These are phyloP conservation scores for Tulasnella sp. DNA, from an alignment of 768 basidiomycete species.

Conservation along the genomic window DNA sequence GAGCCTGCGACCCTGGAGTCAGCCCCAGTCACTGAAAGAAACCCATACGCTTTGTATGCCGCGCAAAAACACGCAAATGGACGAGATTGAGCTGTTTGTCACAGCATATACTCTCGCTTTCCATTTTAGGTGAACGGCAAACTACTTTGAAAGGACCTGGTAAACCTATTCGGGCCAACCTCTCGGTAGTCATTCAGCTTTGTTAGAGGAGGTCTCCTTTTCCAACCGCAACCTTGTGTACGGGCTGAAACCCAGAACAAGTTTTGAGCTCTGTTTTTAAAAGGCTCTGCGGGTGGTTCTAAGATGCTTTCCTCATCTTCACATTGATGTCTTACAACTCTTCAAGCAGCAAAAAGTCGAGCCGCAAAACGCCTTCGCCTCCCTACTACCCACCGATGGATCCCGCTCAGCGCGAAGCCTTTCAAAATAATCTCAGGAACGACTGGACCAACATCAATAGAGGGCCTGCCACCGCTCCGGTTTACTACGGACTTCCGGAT, in stretches of 20 bases:
- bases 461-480: background rate
- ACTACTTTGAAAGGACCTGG: background rate
- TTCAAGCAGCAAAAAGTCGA: background rate
- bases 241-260: background rate
- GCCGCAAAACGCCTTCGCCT: background rate
- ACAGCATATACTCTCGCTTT: background rate
- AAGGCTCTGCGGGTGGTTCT: too few species aligned
- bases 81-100: background rate
- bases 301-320: too few species aligned
- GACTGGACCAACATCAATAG: background rate
- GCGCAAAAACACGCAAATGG: background rate
- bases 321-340: background rate
- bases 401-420: background rate
- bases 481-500: background rate
- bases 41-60: background rate
- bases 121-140: background rate
- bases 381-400: background rate
- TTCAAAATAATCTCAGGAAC: background rate
- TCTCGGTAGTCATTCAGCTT: background rate
- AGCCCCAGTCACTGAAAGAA: background rate
- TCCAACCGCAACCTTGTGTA: background rate
- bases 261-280: too few species aligned
- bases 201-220: background rate
- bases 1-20: background rate
- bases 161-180: background rate